These are phyloP conservation scores for Pleurotus djamor DNA, from an alignment of 768 basidiomycete species.

Conservation along the genomic window DNA sequence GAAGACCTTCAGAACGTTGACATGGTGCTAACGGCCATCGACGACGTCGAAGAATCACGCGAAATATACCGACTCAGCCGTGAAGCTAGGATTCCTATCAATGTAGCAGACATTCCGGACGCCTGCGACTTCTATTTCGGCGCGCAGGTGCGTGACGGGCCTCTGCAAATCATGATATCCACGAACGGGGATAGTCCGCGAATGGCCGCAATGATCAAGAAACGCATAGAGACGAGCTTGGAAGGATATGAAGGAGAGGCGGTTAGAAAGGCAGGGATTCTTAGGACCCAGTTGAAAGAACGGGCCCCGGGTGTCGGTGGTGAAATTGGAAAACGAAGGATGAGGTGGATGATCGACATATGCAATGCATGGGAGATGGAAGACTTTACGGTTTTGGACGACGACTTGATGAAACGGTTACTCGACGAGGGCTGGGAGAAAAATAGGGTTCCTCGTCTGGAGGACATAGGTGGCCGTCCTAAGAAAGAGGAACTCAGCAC, in stretches of 20 bases:
- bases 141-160: conserved; percentile 85
- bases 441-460: conserved; percentile 40
- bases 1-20: conserved; percentile 70
- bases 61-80: conserved; percentile 73
- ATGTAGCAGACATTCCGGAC: conserved; percentile 95
- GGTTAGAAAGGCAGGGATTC: conserved; percentile 73
- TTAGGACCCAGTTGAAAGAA: conserved; percentile 71
- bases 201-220: conserved; percentile 81
- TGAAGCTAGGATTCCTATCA: conserved; percentile 75
- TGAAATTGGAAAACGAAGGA: conserved; percentile 69
- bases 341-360: conserved; percentile 89
- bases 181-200: conserved; percentile 94
- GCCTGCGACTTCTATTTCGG: conserved; percentile 99
- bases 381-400: conserved; percentile 71
- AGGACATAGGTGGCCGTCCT: conserved; percentile 33
- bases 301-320: conserved; percentile 86
- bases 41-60: conserved; percentile 71
- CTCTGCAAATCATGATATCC: conserved; percentile 93
- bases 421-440: conserved; percentile 89
- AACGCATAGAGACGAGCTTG: conserved; percentile 63
- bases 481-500: not conserved
- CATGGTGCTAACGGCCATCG: conserved; percentile 94
- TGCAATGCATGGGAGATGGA: conserved; percentile 87
- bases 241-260: conserved; percentile 74
- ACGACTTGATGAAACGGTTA: conserved; percentile 57